A percentile compares a stretch with the other conserved stretches of the same genome.
phyloP scores from a whole-genome alignment of 208 protist species.

The Acanthamoeba royreba region DNA sequence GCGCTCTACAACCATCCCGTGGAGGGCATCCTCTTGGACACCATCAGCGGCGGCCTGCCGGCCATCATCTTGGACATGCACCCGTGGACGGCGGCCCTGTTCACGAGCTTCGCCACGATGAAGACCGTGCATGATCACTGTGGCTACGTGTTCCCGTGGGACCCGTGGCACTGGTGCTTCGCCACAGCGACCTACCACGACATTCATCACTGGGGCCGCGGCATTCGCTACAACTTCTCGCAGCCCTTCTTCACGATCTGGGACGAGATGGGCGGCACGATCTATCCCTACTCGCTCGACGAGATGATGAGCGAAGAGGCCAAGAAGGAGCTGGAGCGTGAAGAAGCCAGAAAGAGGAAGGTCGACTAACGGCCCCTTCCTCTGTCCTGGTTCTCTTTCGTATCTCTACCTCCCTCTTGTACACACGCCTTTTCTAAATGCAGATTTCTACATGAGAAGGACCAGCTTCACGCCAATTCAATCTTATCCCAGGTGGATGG shows the following conservation, averaged over 20 bases:
- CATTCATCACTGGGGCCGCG: slow-evolving; percentile 25
- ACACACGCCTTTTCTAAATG: too few species aligned
- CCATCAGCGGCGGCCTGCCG: background rate
- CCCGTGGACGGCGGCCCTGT: background rate
- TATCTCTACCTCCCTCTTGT: too few species aligned
- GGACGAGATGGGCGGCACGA: slow-evolving; percentile 29
- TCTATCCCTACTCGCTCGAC: background rate
- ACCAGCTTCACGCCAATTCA: too few species aligned
- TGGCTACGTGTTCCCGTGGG: slow-evolving; percentile 24
- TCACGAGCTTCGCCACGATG: background rate
- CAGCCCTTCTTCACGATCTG: slow-evolving; percentile 50
- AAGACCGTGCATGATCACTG: slow-evolving; percentile 43
- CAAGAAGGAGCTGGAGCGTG: background rate
- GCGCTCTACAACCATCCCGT: too few species aligned
- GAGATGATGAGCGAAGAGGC: background rate
- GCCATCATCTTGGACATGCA: background rate
- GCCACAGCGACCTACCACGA: slow-evolving; percentile 21
- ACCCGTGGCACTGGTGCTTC: background rate
- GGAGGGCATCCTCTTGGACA: background rate
- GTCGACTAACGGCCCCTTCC: too few species aligned
- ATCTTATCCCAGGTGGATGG: too few species aligned
- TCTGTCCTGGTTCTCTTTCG: too few species aligned
- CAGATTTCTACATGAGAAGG: too few species aligned
- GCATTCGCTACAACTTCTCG: slow-evolving; percentile 46
- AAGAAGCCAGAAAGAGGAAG: too few species aligned